Evolutionary conservation across 1,284 basidiomycete species (phyloP).

Genomic region (Ustilago trichophora): DNA sequence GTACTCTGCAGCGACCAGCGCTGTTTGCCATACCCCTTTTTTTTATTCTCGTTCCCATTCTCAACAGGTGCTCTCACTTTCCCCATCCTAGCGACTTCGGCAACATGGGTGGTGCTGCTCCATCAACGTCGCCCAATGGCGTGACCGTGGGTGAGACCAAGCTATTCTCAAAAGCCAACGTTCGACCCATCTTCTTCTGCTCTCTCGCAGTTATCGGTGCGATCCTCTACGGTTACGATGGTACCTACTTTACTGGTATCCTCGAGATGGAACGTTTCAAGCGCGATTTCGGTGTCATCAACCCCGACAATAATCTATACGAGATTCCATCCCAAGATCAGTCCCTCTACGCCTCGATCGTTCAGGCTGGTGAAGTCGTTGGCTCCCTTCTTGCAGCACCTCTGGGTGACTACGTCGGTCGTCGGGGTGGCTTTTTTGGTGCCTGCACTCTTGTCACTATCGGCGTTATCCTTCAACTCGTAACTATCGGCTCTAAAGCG

Average conservation of each 20-base stretch:
- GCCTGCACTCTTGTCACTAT: conserved; percentile 66
- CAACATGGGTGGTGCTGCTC: conserved; percentile 31
- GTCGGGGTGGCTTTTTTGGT: conserved; percentile 67
- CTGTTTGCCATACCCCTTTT: too few species aligned
- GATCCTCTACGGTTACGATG: conserved; percentile 67
- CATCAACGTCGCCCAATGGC: conserved; percentile 23
- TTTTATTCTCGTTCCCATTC: too few species aligned
- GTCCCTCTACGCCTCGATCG: conserved; percentile 67
- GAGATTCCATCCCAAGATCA: conserved; percentile 55
- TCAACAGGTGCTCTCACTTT: too few species aligned
- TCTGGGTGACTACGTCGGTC: conserved; percentile 67
- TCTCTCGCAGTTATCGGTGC: conserved; percentile 60
- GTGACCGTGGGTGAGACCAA: conserved; percentile 49
- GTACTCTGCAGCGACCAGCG: too few species aligned
- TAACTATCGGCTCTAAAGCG: conserved; percentile 62
- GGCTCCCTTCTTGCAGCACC: conserved; percentile 68
- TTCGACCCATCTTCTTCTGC: conserved; percentile 64
- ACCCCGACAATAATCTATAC: conserved; percentile 36
- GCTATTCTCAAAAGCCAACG: conserved; percentile 61
- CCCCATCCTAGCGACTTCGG: too few species aligned
- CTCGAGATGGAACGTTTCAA: conserved; percentile 65
- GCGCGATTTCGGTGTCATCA: conserved; percentile 58
- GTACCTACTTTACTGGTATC: conserved; percentile 61
- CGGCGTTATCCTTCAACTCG: conserved; percentile 68
- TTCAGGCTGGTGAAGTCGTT: conserved; percentile 69